phyloP scores from a whole-genome alignment of 495 filamentous ascomycete genomes.

The Delitschia confertaspora region DNA sequence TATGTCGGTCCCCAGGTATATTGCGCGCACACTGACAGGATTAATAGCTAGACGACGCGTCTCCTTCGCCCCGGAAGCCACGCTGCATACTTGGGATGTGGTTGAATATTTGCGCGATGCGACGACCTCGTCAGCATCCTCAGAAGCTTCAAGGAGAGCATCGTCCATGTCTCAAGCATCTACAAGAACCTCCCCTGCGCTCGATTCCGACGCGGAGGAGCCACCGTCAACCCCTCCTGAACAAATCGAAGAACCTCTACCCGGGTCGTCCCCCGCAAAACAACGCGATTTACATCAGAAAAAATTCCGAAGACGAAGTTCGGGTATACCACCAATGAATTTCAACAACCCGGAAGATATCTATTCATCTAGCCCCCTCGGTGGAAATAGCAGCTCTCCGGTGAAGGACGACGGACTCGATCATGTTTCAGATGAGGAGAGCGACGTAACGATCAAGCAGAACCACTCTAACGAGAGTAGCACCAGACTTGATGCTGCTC shows the following conservation, averaged over 20 bases:
- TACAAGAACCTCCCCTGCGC: constrained; percentile 36
- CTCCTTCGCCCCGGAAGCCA: constrained; percentile 95
- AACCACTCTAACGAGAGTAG: constrained; percentile 54
- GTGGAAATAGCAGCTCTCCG: constrained; percentile 44
- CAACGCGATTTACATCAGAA: constrained; percentile 60
- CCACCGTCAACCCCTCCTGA: constrained; percentile 59
- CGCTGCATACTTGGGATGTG: constrained; percentile 95
- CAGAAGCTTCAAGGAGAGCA: constrained; percentile 58
- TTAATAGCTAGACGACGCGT: constrained; percentile 67
- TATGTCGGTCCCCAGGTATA: not conserved
- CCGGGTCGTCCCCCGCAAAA: constrained; percentile 52
- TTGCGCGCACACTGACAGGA: not conserved
- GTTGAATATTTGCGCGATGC: constrained; percentile 81
- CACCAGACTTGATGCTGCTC: constrained; percentile 60
- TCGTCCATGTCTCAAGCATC: constrained; percentile 46
- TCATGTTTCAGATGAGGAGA: constrained; percentile 21
- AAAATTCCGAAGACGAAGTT: constrained; percentile 53
- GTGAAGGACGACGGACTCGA: constrained; percentile 17
- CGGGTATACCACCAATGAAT: constrained; percentile 50
- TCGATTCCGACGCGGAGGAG: constrained; percentile 45
- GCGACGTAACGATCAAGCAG: constrained; percentile 20
- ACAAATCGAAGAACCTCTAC: constrained; percentile 48
- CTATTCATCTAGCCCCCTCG: constrained; percentile 71
- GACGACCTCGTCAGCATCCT: constrained; percentile 72
- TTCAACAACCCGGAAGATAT: constrained; percentile 54